Evolutionary conservation across 495 filamentous ascomycete genomes (phyloP).

Genomic region (Neurospora hispaniola): DNA sequence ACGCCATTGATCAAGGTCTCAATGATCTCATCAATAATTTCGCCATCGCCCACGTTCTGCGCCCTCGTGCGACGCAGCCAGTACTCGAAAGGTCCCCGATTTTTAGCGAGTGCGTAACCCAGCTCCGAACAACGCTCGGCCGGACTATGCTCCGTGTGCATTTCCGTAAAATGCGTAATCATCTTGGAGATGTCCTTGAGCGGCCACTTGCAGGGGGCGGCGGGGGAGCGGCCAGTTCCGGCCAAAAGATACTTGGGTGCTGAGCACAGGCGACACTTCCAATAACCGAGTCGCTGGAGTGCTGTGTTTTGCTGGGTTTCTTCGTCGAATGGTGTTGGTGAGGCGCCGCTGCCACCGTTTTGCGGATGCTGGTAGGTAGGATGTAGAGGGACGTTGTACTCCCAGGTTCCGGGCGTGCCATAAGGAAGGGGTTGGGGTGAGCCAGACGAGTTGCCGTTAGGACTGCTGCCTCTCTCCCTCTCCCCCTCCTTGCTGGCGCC

Average conservation of each 20-base stretch:
- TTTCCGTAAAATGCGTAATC: conserved; percentile 34
- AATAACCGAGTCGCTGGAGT: conserved; percentile 33
- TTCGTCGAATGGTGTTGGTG: background rate
- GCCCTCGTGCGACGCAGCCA: conserved; percentile 29
- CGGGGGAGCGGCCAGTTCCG: conserved; percentile 27
- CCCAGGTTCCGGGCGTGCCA: background rate
- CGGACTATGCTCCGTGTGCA: conserved; percentile 31
- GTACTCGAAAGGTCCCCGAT: conserved; percentile 37
- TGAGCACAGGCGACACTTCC: conserved; percentile 34
- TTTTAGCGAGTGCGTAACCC: conserved; percentile 26
- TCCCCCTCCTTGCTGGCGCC: background rate
- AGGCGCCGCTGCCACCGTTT: background rate
- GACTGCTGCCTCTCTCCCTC: background rate
- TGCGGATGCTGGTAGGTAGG: background rate
- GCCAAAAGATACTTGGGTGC: conserved; percentile 30
- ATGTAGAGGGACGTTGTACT: background rate
- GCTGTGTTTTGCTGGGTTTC: conserved; percentile 6
- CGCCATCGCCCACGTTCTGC: conserved; percentile 22
- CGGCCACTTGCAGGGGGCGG: conserved; percentile 36
- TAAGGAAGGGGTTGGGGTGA: background rate
- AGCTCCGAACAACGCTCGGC: conserved; percentile 30
- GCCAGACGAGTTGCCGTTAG: background rate
- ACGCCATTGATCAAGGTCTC: conserved; percentile 16
- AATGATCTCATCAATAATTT: conserved; percentile 26
- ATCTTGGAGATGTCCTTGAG: conserved; percentile 37